A percentile compares a stretch with the other conserved stretches of the same genome.
Conservation (phyloP, 805 yeast species). For the Starmerella lactis-condensi region DNA sequence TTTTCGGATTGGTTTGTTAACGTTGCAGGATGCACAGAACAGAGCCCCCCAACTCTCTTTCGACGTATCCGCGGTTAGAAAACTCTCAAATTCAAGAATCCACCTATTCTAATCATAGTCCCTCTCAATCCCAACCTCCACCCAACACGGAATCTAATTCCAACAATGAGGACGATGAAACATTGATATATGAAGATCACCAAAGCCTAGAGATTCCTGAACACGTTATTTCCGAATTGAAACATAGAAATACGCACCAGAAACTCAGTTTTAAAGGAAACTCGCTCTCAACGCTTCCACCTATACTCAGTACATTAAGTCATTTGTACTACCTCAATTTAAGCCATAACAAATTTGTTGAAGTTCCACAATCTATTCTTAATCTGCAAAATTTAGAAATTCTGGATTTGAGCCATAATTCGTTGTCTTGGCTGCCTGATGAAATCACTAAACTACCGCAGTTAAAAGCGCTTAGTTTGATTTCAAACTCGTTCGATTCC, state of each 20-base stretch:
- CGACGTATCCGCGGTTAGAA: too few relatives aligned
- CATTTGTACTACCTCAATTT: conserved; percentile 43
- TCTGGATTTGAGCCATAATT: conserved; percentile 45
- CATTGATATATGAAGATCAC: conserved; percentile 9
- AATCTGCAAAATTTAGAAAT: conserved; percentile 35
- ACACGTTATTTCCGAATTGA: conserved; percentile 25
- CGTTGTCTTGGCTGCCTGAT: conserved; percentile 31
- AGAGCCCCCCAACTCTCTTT: too few relatives aligned
- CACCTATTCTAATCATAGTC: too few relatives aligned
- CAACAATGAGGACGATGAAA: conserved; percentile 6
- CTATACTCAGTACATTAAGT: conserved; percentile 24
- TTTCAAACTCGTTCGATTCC: conserved; percentile 37
- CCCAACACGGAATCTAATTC: not conserved
- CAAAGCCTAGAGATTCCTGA: conserved; percentile 21
- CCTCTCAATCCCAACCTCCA: too few relatives aligned
- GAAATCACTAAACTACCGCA: conserved; percentile 25
- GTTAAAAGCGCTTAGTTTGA: conserved; percentile 38
- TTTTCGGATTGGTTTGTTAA: too few relatives aligned
- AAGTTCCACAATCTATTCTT: conserved; percentile 31
- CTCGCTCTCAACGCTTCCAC: conserved; percentile 31
- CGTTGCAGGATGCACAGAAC: too few relatives aligned
- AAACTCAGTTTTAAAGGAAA: conserved; percentile 40
- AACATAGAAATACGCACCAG: conserved; percentile 23
- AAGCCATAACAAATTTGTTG: conserved; percentile 38
- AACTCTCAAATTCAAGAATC: too few relatives aligned